These are phyloP conservation scores for Zygosaccharomyces pseudobailii DNA, from an alignment of 1,139 yeast species.

Conservation along the genomic window DNA sequence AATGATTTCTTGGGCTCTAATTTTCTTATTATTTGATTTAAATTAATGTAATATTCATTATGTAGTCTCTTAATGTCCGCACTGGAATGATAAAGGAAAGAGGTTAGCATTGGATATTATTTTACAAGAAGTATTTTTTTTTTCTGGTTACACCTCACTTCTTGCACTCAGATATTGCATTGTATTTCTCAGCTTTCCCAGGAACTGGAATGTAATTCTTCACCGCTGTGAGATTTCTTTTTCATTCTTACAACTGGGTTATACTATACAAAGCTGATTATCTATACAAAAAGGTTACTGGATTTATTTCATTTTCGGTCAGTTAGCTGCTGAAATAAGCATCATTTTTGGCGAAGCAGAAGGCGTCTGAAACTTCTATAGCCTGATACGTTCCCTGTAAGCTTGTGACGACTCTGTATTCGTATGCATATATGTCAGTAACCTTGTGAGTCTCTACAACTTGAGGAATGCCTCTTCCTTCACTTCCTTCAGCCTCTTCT, in stretches of 20 bases:
- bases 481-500: slow-evolving; percentile 38
- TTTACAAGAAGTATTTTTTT: no score
- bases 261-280: background rate
- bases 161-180: no score
- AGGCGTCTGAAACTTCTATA: slow-evolving; percentile 75
- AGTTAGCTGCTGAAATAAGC: slow-evolving; percentile 27
- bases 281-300: slow-evolving; percentile 1
- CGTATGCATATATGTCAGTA: slow-evolving; percentile 60
- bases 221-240: background rate
- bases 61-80: no score
- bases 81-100: no score
- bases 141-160: no score
- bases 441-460: slow-evolving; percentile 77
- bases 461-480: slow-evolving; percentile 38
- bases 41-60: no score
- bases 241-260: background rate
- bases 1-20: no score
- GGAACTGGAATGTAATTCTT: no score
- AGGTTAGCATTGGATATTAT: no score
- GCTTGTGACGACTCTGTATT: slow-evolving; percentile 68
- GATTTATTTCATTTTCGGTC: background rate
- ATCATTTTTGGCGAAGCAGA: slow-evolving; percentile 50
- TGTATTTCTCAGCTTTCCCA: no score
- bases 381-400: slow-evolving; percentile 95
- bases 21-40: no score